phyloP scores from a whole-genome alignment of 257 asterid genomes.

The Lavandula angustifolia region DNA sequence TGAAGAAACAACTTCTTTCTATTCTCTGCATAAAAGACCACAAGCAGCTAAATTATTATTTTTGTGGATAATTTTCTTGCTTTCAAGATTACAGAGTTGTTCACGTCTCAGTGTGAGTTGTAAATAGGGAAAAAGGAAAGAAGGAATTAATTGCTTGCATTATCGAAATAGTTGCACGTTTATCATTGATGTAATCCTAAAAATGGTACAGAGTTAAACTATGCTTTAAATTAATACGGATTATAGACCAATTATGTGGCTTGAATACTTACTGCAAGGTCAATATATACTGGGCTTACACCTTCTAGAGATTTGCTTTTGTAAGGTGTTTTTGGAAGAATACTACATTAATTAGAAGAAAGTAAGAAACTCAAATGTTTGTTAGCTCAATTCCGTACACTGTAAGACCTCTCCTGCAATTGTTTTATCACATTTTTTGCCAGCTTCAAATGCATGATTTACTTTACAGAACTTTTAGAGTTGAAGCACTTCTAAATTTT shows the following conservation, averaged over 20 bases:
- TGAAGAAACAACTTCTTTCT: too few relatives aligned
- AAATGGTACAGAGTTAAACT: too few relatives aligned
- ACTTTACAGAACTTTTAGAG: background rate
- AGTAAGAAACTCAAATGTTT: background rate
- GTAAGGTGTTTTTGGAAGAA: background rate
- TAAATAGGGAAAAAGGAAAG: background rate
- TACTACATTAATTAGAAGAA: background rate
- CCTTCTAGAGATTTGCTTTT: background rate
- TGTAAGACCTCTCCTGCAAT: too few relatives aligned
- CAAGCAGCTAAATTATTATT: background rate
- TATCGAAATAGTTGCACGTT: background rate
- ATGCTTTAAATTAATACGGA: too few relatives aligned
- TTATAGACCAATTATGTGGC: background rate
- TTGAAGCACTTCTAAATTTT: background rate
- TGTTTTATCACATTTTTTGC: too few relatives aligned
- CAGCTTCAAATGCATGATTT: background rate
- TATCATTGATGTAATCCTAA: too few relatives aligned
- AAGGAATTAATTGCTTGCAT: background rate
- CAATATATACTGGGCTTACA: background rate
- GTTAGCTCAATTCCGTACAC: too few relatives aligned
- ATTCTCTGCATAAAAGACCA: background rate
- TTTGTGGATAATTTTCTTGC: too few relatives aligned
- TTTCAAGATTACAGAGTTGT: too few relatives aligned
- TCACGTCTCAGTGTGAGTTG: too few relatives aligned
- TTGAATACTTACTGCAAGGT: constrained; percentile 3